These are phyloP conservation scores for Fraxinus baroniana DNA, from an alignment of 305 asterid species.

Conservation along the genomic window DNA sequence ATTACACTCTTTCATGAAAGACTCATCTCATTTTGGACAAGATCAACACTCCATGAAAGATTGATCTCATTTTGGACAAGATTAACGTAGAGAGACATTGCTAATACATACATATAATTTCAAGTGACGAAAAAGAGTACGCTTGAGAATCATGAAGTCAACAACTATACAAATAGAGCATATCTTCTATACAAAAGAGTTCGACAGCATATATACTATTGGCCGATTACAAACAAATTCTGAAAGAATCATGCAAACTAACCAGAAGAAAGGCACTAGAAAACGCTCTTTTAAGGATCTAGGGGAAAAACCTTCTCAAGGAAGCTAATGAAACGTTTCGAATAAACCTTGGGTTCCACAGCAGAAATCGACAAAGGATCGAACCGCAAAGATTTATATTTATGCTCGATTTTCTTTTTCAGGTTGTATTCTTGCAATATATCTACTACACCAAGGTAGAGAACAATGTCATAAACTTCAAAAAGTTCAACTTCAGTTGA, in stretches of 20 bases:
- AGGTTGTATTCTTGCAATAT: constrained; percentile 82
- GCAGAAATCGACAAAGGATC: constrained; percentile 80
- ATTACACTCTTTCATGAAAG: too few relatives aligned
- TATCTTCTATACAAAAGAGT: constrained; percentile 9
- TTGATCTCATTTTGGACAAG: too few relatives aligned
- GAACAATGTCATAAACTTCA: constrained; percentile 92
- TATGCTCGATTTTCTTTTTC: constrained; percentile 75
- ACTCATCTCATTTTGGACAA: too few relatives aligned
- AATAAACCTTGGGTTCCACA: constrained; percentile 64
- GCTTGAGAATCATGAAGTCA: neutral
- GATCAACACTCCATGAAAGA: too few relatives aligned
- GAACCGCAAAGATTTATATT: constrained; percentile 58
- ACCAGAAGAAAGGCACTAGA: neutral
- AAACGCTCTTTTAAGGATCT: constrained; percentile 25
- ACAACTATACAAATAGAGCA: constrained; percentile 7
- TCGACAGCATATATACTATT: neutral
- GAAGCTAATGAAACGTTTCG: constrained; percentile 68
- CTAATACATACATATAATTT: neutral
- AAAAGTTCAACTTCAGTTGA: constrained; percentile 75
- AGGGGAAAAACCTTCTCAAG: constrained; percentile 63
- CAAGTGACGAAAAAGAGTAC: neutral
- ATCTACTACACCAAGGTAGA: constrained; percentile 85
- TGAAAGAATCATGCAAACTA: neutral
- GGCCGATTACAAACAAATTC: neutral
- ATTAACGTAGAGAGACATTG: neutral